Conservation (phyloP, 2,329 filamentous ascomycete species). For the Trichoderma harzianum region DNA sequence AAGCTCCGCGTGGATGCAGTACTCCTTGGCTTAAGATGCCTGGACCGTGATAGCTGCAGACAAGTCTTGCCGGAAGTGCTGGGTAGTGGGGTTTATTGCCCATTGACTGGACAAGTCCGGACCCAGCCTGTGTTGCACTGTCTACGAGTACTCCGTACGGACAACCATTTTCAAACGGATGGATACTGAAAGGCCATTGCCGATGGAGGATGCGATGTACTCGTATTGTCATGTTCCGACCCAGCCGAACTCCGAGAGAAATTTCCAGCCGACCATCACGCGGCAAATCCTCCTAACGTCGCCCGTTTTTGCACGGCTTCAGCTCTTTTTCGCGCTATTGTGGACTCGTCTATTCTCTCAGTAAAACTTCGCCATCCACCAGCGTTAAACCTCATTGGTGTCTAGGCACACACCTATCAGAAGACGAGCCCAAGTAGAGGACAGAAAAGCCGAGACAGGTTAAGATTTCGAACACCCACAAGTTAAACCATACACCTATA, state of each 20-base stretch:
- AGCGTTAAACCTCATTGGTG: not conserved
- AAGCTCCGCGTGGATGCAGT: not conserved
- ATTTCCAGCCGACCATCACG: not conserved
- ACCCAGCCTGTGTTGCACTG: not conserved
- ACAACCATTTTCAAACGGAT: not conserved
- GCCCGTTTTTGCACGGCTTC: slow-evolving; percentile 7
- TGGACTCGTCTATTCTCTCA: not conserved
- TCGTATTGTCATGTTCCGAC: slow-evolving; percentile 5
- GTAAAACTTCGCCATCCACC: not conserved
- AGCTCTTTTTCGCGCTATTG: slow-evolving; percentile 13
- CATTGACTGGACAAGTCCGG: not conserved
- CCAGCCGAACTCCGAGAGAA: slow-evolving; percentile 15
- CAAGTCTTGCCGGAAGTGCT: not conserved
- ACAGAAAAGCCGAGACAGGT: no score
- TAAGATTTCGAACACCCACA: no score
- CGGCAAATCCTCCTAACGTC: slow-evolving; percentile 10
- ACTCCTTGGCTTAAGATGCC: not conserved
- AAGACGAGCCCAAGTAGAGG: not conserved
- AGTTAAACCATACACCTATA: no score
- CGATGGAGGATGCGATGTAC: not conserved
- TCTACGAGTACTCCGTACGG: not conserved
- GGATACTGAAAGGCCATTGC: not conserved
- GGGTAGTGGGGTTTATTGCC: not conserved
- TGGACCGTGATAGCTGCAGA: not conserved
- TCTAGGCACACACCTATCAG: not conserved